A percentile compares a stretch with the other conserved stretches of the same genome.
Evolutionary conservation across 257 asterid genomes (phyloP).

Genomic region (Verbena officinalis): DNA sequence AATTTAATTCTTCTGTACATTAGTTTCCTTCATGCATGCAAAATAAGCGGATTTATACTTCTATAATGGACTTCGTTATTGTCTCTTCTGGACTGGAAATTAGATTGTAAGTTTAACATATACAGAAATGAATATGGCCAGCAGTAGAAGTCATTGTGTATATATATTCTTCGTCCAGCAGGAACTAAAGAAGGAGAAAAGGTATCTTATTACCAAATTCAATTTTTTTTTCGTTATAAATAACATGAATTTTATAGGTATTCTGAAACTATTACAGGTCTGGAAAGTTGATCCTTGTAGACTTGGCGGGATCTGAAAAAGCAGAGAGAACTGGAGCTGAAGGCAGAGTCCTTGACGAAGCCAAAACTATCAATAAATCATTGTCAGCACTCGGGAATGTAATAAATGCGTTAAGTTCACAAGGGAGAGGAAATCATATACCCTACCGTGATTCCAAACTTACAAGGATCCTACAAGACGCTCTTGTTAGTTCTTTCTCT

Average conservation of each 20-base stretch:
- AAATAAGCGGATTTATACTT: background rate
- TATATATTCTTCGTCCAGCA: slow-evolving; percentile 61
- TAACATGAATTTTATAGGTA: slow-evolving; percentile 20
- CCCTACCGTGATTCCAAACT: slow-evolving; percentile 92
- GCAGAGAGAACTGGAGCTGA: slow-evolving; percentile 91
- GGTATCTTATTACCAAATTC: slow-evolving; percentile 38
- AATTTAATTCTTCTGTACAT: slow-evolving; percentile 6
- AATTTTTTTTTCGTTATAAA: background rate
- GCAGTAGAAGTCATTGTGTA: slow-evolving; percentile 90
- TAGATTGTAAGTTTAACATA: slow-evolving; percentile 40
- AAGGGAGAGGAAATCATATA: slow-evolving; percentile 64
- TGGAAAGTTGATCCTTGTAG: slow-evolving; percentile 82
- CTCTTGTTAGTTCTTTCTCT: slow-evolving; percentile 66
- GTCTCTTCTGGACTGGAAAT: no score
- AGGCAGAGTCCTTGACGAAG: slow-evolving; percentile 90
- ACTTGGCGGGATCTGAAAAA: slow-evolving; percentile 94
- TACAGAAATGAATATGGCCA: slow-evolving; percentile 79
- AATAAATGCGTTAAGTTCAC: slow-evolving; percentile 75
- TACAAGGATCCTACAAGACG: slow-evolving; percentile 80
- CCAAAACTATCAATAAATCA: slow-evolving; percentile 86
- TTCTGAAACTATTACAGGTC: slow-evolving; percentile 42
- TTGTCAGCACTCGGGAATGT: slow-evolving; percentile 88
- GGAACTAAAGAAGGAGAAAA: slow-evolving; percentile 56
- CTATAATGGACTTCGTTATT: slow-evolving; percentile 3
- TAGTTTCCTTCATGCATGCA: background rate